Conservation (phyloP, 2,329 filamentous ascomycete species). For the Plenodomus tracheiphilus region DNA sequence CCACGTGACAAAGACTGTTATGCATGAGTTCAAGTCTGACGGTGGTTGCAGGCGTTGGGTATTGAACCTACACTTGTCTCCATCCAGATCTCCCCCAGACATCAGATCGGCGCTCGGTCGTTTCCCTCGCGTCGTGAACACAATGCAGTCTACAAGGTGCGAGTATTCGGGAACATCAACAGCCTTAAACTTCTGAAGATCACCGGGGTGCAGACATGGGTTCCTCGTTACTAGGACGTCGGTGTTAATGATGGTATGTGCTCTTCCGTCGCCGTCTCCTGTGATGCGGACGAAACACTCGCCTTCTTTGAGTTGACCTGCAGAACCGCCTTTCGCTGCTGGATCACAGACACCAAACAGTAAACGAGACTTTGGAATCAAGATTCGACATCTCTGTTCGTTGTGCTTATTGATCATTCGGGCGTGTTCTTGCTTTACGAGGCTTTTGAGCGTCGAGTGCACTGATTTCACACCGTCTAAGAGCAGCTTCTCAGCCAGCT, state of each 20-base stretch:
- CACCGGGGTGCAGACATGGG: conserved; percentile 50
- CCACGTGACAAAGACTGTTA: conserved; percentile 48
- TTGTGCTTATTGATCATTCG: conserved; percentile 42
- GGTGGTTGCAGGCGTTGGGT: not conserved
- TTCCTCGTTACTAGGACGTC: conserved; percentile 49
- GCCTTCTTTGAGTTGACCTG: conserved; percentile 41
- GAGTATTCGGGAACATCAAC: conserved; percentile 42
- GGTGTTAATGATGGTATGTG: conserved; percentile 39
- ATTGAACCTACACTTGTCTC: conserved; percentile 44
- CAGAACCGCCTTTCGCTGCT: conserved; percentile 13
- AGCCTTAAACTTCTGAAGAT: conserved; percentile 49
- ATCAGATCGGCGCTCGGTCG: conserved; percentile 48
- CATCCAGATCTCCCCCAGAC: conserved; percentile 50
- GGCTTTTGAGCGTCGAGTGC: conserved; percentile 23
- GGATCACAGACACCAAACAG: conserved; percentile 48
- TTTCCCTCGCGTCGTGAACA: conserved; percentile 44
- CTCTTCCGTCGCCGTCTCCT: conserved; percentile 39
- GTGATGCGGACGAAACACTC: conserved; percentile 47
- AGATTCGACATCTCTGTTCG: conserved; percentile 45
- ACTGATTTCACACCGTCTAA: conserved; percentile 43
- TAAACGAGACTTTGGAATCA: conserved; percentile 45
- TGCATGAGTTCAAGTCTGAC: not conserved
- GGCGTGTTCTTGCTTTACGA: conserved; percentile 40
- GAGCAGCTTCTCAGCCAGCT: conserved; percentile 46
- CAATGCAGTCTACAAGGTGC: conserved; percentile 49